Evolutionary conservation across 2,329 filamentous ascomycete genomes (phyloP).

Genomic region (Exophiala alcalophila): DNA sequence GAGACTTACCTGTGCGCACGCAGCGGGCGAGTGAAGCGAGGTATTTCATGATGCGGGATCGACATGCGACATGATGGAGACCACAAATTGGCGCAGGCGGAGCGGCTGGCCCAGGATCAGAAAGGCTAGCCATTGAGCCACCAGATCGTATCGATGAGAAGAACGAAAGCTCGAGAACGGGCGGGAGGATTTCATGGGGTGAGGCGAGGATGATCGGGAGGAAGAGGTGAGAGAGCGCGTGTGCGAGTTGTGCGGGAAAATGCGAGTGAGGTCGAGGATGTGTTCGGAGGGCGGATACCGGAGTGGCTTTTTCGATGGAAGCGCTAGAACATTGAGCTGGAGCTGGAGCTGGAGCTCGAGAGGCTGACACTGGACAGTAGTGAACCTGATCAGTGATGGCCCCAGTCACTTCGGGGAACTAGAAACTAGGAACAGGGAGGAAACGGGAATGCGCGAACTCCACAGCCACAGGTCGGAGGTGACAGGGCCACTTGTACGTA

Average conservation of each 20-base stretch:
- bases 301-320: too few relatives aligned
- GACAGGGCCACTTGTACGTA: too few relatives aligned
- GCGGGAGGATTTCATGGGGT: constrained; percentile 1
- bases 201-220: constrained; percentile 3
- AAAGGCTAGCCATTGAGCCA: constrained; percentile 5
- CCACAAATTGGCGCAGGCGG: too few relatives aligned
- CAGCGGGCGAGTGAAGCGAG: background rate
- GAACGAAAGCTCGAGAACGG: background rate
- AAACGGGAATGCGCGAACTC: background rate
- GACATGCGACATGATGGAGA: constrained; percentile 3
- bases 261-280: too few relatives aligned
- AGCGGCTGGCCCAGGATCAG: constrained; percentile 3
- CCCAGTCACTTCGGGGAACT: too few relatives aligned
- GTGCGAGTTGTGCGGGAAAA: constrained; percentile 2
- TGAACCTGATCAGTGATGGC: too few relatives aligned
- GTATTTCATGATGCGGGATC: background rate
- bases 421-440: background rate
- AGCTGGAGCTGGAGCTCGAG: too few relatives aligned
- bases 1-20: constrained; percentile 3
- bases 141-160: constrained; percentile 2
- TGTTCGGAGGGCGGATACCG: too few relatives aligned
- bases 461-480: too few relatives aligned
- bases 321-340: constrained; percentile 3
- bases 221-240: background rate
- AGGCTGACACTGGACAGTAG: too few relatives aligned